Conservation (phyloP, 1,284 basidiomycete species). For the Thelephora terrestris region DNA sequence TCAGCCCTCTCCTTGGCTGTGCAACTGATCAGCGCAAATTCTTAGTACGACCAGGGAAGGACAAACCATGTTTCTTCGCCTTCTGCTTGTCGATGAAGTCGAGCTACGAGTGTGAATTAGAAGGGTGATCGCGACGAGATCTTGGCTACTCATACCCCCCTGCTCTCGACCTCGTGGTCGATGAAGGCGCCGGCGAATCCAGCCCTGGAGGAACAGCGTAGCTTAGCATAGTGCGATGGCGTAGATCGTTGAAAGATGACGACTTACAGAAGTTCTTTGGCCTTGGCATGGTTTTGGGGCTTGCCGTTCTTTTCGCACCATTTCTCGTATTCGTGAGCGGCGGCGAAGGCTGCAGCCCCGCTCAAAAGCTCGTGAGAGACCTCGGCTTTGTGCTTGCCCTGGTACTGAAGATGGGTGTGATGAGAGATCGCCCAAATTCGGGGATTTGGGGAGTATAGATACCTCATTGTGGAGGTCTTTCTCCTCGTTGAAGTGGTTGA, state of each 20-base stretch:
- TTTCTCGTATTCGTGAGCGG: constrained; percentile 36
- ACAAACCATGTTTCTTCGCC: constrained; percentile 33
- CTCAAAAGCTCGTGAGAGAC: constrained; percentile 60
- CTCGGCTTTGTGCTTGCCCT: constrained; percentile 42
- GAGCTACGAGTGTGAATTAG: constrained; percentile 14
- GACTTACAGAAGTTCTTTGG: constrained; percentile 27
- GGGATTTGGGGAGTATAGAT: constrained; percentile 1
- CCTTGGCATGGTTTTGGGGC: constrained; percentile 27
- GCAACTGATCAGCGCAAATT: constrained; percentile 20
- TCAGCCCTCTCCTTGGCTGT: neutral
- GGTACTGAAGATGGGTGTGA: constrained; percentile 21
- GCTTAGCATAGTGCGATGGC: neutral
- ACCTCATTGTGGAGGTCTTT: constrained; percentile 38
- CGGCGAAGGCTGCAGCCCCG: constrained; percentile 43
- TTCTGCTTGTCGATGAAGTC: constrained; percentile 33
- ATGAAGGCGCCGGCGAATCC: constrained; percentile 35
- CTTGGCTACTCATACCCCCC: constrained; percentile 23
- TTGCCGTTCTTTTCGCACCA: constrained; percentile 28
- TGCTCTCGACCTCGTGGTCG: constrained; percentile 35
- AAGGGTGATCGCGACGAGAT: neutral
- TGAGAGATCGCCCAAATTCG: constrained; percentile 5
- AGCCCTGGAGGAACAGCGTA: constrained; percentile 17
- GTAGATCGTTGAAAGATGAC: neutral
- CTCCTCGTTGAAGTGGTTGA: constrained; percentile 37
- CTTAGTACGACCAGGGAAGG: constrained; percentile 11